These are phyloP conservation scores for Spencermartinsiella ligniputridi DNA, from an alignment of 1,139 yeast genomes.

Conservation along the genomic window DNA sequence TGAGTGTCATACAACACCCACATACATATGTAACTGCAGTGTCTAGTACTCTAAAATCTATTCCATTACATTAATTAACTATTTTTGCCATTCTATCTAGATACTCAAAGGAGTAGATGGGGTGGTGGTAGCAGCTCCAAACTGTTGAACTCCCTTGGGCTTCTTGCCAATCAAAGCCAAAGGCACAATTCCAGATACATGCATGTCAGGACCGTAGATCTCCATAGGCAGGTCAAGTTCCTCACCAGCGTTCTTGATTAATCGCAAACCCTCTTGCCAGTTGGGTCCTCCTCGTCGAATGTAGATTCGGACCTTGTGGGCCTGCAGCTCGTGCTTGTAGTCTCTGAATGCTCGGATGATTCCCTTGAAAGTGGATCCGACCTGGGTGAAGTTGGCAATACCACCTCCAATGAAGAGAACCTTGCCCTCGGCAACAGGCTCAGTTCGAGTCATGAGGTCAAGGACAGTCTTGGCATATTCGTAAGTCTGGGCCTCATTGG, in stretches of 20 bases:
- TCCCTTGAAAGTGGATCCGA: conserved; percentile 46
- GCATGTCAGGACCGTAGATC: conserved; percentile 48
- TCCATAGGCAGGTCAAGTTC: conserved; percentile 45
- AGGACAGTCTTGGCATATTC: conserved; percentile 46
- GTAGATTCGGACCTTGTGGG: conserved; percentile 40
- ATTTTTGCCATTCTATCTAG: too few relatives aligned
- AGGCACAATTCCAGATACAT: conserved; percentile 45
- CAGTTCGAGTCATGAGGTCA: conserved; percentile 43
- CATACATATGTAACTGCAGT: too few relatives aligned
- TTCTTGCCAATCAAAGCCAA: conserved; percentile 39
- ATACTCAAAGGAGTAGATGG: conserved; percentile 32
- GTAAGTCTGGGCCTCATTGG: conserved; percentile 44
- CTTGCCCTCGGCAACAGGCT: conserved; percentile 40
- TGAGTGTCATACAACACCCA: too few relatives aligned
- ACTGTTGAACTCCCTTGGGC: conserved; percentile 37
- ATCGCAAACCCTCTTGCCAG: conserved; percentile 46
- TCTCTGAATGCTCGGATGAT: conserved; percentile 46
- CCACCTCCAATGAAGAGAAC: conserved; percentile 45
- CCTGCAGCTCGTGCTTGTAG: conserved; percentile 35
- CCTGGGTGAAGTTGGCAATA: conserved; percentile 47
- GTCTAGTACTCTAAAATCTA: too few relatives aligned
- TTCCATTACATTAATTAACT: too few relatives aligned
- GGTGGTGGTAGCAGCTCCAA: conserved; percentile 32
- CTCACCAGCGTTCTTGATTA: conserved; percentile 43
- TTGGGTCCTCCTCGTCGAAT: conserved; percentile 47